These are phyloP conservation scores for Scheffersomyces coipomensis DNA, from an alignment of 805 yeast genomes.

Conservation along the genomic window DNA sequence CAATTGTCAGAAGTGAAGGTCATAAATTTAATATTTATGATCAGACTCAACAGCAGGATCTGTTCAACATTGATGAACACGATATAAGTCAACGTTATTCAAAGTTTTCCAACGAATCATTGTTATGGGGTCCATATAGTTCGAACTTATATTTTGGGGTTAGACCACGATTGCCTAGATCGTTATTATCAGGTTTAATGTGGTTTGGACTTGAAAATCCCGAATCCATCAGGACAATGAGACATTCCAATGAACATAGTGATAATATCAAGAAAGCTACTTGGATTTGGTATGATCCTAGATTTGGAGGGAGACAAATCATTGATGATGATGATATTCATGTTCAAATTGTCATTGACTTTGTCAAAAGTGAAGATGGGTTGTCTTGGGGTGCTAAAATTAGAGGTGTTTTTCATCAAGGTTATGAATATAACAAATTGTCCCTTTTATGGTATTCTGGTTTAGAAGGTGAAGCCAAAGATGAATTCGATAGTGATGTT, in stretches of 20 bases:
- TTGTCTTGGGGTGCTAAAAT: constrained; percentile 81
- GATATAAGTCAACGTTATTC: constrained; percentile 14
- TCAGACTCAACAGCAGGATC: constrained; percentile 1
- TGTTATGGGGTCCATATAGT: constrained; percentile 89
- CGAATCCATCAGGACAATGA: constrained; percentile 50
- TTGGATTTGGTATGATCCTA: constrained; percentile 86
- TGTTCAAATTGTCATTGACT: constrained; percentile 64
- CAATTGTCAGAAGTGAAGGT: constrained; percentile 9
- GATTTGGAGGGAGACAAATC: constrained; percentile 80
- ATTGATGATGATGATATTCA: constrained; percentile 67
- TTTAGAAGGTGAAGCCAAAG: constrained; percentile 53
- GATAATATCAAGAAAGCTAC: constrained; percentile 74
- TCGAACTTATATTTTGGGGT: constrained; percentile 85
- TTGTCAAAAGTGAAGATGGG: constrained; percentile 69
- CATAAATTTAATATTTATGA: constrained; percentile 29
- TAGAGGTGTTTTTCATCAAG: constrained; percentile 58
- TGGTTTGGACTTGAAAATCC: constrained; percentile 75
- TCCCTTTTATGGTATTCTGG: constrained; percentile 79
- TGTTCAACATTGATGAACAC: background rate
- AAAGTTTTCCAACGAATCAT: constrained; percentile 19
- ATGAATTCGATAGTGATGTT: constrained; percentile 5
- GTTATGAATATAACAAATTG: constrained; percentile 48
- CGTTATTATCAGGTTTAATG: constrained; percentile 76
- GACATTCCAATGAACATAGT: constrained; percentile 74
- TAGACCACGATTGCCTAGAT: constrained; percentile 75